Percentiles rank a stretch among this genome's conserved stretches.
Conservation (phyloP, 1,139 yeast genomes). For the Yamadazyma triangularis region DNA sequence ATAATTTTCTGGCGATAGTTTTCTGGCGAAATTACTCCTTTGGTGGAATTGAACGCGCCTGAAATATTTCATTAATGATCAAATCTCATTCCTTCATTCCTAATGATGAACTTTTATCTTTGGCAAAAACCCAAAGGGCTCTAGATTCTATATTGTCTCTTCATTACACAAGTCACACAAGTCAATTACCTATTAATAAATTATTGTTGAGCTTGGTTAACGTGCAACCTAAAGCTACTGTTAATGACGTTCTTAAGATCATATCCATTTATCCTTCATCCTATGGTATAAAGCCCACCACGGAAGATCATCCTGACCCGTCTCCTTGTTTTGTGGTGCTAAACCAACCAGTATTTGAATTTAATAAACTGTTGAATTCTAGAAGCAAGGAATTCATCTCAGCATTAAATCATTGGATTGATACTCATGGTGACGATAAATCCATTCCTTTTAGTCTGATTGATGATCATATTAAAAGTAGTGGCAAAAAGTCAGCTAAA, state of each 20-base stretch:
- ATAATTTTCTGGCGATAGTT: too few relatives aligned
- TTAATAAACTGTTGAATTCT: constrained; percentile 6
- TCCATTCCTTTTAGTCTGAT: constrained; percentile 3
- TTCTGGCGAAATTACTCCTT: too few relatives aligned
- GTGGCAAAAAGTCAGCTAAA: too few relatives aligned
- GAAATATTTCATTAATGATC: too few relatives aligned
- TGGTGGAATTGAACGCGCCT: too few relatives aligned
- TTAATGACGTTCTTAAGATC: background rate
- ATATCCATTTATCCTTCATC: constrained; percentile 2
- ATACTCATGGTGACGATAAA: constrained; percentile 23
- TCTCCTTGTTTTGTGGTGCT: constrained; percentile 13
- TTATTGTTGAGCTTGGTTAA: constrained; percentile 9
- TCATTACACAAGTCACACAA: constrained; percentile 11
- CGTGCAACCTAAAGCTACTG: constrained; percentile 2
- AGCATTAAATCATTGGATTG: constrained; percentile 56
- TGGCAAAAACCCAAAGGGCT: constrained; percentile 10
- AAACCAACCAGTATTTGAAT: constrained; percentile 7
- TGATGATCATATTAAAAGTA: background rate
- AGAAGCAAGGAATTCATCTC: constrained; percentile 55
- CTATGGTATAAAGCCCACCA: constrained; percentile 8
- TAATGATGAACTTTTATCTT: background rate
- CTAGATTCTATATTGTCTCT: constrained; percentile 10
- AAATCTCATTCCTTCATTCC: too few relatives aligned
- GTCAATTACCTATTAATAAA: constrained; percentile 11
- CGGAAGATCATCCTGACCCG: constrained; percentile 9